phyloP scores from a whole-genome alignment of 345 rosid genomes.

The Melaleuca quinquenervia region DNA sequence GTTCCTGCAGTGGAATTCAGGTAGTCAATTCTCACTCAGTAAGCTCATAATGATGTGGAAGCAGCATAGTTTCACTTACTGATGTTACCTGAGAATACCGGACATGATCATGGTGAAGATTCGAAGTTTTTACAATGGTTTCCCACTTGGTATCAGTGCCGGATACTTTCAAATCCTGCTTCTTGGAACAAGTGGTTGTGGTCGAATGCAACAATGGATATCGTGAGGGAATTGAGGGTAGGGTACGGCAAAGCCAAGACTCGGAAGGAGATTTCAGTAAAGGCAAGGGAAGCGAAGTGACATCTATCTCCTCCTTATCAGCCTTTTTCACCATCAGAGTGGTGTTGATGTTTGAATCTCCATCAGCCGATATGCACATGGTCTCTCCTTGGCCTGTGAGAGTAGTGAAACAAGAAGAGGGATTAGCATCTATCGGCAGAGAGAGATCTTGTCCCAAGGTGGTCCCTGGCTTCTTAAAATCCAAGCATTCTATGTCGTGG shows the following conservation, averaged over 20 bases:
- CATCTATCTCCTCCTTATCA: background rate
- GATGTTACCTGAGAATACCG: slow-evolving; percentile 75
- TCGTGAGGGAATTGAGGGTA: slow-evolving; percentile 43
- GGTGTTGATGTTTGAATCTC: background rate
- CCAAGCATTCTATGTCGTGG: slow-evolving; percentile 12
- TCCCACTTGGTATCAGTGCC: slow-evolving; percentile 69
- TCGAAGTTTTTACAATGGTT: slow-evolving; percentile 81
- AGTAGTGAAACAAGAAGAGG: background rate
- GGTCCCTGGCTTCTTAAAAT: background rate
- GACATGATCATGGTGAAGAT: slow-evolving; percentile 60
- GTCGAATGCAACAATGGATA: slow-evolving; percentile 22
- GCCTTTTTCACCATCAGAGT: background rate
- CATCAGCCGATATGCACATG: slow-evolving; percentile 1
- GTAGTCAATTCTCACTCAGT: background rate
- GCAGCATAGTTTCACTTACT: background rate
- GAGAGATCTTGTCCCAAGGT: background rate
- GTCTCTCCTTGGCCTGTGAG: background rate
- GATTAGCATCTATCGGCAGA: background rate
- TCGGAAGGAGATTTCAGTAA: slow-evolving; percentile 75
- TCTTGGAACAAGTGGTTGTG: slow-evolving; percentile 4
- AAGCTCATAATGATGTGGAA: background rate
- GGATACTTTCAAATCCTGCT: slow-evolving; percentile 20
- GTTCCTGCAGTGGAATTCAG: slow-evolving; percentile 37
- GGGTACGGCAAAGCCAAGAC: slow-evolving; percentile 82
- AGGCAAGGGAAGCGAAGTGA: slow-evolving; percentile 29